A percentile compares a stretch with the other conserved stretches of the same genome.
Evolutionary conservation across 139 green algal species (phyloP).

Genomic region (Medakamo hakoo): DNA sequence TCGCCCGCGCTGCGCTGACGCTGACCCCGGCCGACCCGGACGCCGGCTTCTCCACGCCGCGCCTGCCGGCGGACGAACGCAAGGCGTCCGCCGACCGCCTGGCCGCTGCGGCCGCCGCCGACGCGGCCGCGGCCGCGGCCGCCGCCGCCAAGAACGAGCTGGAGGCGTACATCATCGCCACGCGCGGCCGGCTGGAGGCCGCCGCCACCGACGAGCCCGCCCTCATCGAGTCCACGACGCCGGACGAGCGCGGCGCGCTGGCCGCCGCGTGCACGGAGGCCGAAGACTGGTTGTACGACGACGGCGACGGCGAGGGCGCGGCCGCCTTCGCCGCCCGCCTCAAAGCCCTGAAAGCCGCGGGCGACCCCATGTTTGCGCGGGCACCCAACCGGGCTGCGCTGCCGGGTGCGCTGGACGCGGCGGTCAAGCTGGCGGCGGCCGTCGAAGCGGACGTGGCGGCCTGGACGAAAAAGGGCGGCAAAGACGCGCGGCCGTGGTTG

Average conservation of each 20-base stretch:
- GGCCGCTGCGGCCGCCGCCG: conserved; percentile 17
- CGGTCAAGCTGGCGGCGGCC: background rate
- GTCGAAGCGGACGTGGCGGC: background rate
- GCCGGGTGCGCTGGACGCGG: background rate
- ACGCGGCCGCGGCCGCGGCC: conserved; percentile 37
- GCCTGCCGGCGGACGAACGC: conserved; percentile 6
- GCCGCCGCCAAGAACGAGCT: conserved; percentile 70
- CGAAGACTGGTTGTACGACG: conserved; percentile 93
- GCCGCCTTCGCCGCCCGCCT: background rate
- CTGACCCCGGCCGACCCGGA: conserved; percentile 7
- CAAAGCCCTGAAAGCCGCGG: background rate
- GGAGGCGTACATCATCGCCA: conserved; percentile 80
- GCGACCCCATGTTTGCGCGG: background rate
- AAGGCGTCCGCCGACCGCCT: conserved; percentile 1
- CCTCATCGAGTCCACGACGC: conserved; percentile 48
- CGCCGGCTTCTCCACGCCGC: conserved; percentile 8
- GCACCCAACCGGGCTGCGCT: background rate
- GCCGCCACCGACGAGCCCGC: conserved; percentile 1
- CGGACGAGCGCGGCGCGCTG: conserved; percentile 46
- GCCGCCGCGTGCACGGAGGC: conserved; percentile 31
- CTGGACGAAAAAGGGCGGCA: too few species aligned
- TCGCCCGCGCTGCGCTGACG: conserved; percentile 17
- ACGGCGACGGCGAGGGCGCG: conserved; percentile 37
- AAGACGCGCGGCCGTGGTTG: background rate
- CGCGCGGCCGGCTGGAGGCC: conserved; percentile 25